These are phyloP conservation scores for Sarocladium kiliense DNA, from an alignment of 2,329 filamentous ascomycete genomes.

Conservation along the genomic window DNA sequence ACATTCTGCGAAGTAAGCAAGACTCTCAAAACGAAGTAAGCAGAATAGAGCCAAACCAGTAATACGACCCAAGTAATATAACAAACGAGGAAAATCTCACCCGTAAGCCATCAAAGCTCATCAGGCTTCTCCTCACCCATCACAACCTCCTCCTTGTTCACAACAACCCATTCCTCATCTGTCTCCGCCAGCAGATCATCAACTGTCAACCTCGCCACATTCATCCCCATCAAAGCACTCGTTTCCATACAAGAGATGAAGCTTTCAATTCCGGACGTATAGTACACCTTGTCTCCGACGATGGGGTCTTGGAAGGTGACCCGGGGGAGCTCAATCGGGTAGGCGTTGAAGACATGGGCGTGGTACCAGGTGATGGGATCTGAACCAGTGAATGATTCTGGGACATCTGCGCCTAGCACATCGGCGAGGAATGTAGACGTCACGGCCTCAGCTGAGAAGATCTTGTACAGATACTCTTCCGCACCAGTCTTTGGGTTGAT, in stretches of 20 bases:
- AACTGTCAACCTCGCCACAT: constrained; percentile 67
- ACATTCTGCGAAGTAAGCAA: too few species aligned
- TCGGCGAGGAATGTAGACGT: constrained; percentile 47
- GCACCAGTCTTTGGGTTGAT: constrained; percentile 53
- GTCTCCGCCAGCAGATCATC: constrained; percentile 43
- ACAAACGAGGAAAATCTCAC: too few species aligned
- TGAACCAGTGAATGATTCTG: constrained; percentile 31
- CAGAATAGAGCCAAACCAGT: not conserved
- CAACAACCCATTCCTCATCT: not conserved
- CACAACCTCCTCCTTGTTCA: not conserved
- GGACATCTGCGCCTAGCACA: constrained; percentile 44
- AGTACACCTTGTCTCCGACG: constrained; percentile 63
- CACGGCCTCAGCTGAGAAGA: constrained; percentile 54
- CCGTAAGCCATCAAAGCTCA: constrained; percentile 1
- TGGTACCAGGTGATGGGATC: constrained; percentile 68
- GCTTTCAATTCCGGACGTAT: constrained; percentile 75
- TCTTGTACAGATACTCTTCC: constrained; percentile 58
- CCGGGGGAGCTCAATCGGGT: constrained; percentile 78
- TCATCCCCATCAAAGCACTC: constrained; percentile 84
- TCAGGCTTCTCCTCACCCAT: not conserved
- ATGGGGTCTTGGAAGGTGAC: constrained; percentile 81
- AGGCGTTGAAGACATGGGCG: constrained; percentile 74
- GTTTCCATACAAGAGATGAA: constrained; percentile 99
- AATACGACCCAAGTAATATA: too few species aligned
- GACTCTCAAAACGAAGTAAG: not conserved